Base-by-base conservation (phyloP, 148 eudicot genomes). In the Rhododendron williamsianum region DNA sequence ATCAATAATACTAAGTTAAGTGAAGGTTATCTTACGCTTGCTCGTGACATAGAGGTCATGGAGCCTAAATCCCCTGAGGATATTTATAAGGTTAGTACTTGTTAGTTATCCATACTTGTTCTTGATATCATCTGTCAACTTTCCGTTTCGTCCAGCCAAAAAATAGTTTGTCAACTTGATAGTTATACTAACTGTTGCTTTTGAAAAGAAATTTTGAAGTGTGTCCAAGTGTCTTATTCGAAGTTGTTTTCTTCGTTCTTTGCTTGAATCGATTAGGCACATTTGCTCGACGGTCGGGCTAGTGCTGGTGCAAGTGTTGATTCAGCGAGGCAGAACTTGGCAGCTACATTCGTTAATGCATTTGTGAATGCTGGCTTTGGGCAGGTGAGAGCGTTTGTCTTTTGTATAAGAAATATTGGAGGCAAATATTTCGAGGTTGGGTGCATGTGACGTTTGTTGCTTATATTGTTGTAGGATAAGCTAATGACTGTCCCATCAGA, bases 41-140 rank as follows among this genome's bases (percentile, higher is more conserved):
- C 99, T 74, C 98, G 96, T 86, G 99, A 97, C 93, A 92, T 97
- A 86, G 99, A 97, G 90, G 99, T 97, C 89, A 94, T 97, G 98
- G 99, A 97, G 86, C 92, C 99, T 85, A 97, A 95, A 84, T 93
- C 98, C 84, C 98, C 98, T 6, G 98, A 95, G 87, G 98, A 97
- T 88, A 95, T 95, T 11, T 97, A 97, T 71, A 97, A 97, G 99
- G 99, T 96, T 76, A 58, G 81, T 15, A 60, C 78, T 25, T 18
- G 30, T 81, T 72, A 46, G 84, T 41, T 27, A 36, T 48, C 63
- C 65, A 4, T 45, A 13, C 51, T 80, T 6, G 33, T 30, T 86
- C 46, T 51, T 65, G 72, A 41, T 25, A 25, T 67, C 65, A 21
- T 58, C n/a, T 19, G n/a, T 58, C 9, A 58, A 58, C 65, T 58